Percentiles rank a stretch among this genome's conserved stretches.
These are phyloP conservation scores for Scheffersomyces cryptocercus DNA, from an alignment of 1,139 yeast genomes.

Conservation along the genomic window DNA sequence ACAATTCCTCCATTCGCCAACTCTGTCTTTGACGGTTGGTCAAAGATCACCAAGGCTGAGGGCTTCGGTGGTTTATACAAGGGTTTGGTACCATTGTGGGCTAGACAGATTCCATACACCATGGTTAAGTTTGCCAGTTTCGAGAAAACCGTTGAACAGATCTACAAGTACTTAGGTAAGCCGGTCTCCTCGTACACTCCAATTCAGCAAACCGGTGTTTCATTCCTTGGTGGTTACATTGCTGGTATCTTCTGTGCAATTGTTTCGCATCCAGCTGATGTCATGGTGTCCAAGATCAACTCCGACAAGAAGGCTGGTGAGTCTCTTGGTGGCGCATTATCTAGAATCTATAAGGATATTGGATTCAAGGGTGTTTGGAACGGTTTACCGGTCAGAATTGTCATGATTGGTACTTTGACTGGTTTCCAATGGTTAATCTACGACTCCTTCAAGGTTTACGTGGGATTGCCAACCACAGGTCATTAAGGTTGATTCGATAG, in stretches of 20 bases:
- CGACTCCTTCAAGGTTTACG: slow-evolving; percentile 88
- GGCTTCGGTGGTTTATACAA: slow-evolving; percentile 77
- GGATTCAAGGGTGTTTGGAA: slow-evolving; percentile 94
- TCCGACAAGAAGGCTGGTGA: slow-evolving; percentile 71
- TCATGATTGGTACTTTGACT: slow-evolving; percentile 95
- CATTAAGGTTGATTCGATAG: slow-evolving; percentile 27
- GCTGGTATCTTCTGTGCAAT: slow-evolving; percentile 96
- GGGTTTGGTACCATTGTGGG: slow-evolving; percentile 90
- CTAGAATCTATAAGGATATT: slow-evolving; percentile 73
- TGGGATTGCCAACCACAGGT: slow-evolving; percentile 91
- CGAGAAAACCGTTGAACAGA: slow-evolving; percentile 80
- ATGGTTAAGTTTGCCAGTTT: slow-evolving; percentile 95
- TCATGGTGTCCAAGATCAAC: slow-evolving; percentile 90
- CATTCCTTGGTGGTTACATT: slow-evolving; percentile 90
- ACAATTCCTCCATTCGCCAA: slow-evolving; percentile 80
- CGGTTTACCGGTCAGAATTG: slow-evolving; percentile 89
- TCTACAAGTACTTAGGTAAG: slow-evolving; percentile 55
- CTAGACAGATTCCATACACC: slow-evolving; percentile 93
- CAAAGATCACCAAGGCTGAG: slow-evolving; percentile 63
- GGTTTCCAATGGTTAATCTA: slow-evolving; percentile 96
- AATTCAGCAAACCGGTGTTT: slow-evolving; percentile 85
- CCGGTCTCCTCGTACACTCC: slow-evolving; percentile 42
- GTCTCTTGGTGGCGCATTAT: slow-evolving; percentile 62
- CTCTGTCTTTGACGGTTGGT: slow-evolving; percentile 65
- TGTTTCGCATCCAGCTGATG: slow-evolving; percentile 96